These are phyloP conservation scores for Penicillium macrosclerotiorum DNA, from an alignment of 495 filamentous ascomycete species.

Conservation along the genomic window DNA sequence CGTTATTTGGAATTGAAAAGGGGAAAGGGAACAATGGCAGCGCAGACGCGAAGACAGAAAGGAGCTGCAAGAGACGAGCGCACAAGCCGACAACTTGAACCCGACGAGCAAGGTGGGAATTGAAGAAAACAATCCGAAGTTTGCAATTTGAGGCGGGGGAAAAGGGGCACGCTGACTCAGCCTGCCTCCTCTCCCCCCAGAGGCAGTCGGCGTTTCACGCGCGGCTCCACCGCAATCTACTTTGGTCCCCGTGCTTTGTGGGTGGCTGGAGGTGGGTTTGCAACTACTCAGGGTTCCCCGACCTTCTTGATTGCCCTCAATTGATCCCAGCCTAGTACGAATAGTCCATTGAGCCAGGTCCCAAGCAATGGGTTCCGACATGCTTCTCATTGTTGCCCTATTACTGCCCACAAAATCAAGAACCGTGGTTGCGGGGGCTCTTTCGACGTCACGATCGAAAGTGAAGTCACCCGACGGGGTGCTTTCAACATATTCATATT, in stretches of 20 bases:
- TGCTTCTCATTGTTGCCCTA: too few relatives aligned
- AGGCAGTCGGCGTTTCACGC: conserved; percentile 8
- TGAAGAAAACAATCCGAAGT: conserved; percentile 13
- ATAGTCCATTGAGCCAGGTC: not conserved
- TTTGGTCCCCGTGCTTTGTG: not conserved
- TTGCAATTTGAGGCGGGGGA: conserved; percentile 29
- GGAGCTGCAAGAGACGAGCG: not conserved
- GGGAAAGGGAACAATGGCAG: not conserved
- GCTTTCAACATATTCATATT: too few relatives aligned
- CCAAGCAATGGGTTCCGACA: too few relatives aligned
- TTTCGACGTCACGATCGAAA: conserved; percentile 12
- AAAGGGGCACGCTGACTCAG: conserved; percentile 38
- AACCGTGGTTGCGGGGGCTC: conserved; percentile 8
- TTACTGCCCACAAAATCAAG: too few relatives aligned
- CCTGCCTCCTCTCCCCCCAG: conserved; percentile 14
- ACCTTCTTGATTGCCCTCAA: too few relatives aligned
- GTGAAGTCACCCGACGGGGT: conserved; percentile 4
- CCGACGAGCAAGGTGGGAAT: conserved; percentile 2
- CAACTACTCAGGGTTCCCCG: too few relatives aligned
- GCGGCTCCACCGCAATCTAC: conserved; percentile 7
- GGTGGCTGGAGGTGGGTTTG: too few relatives aligned
- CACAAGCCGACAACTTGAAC: not conserved
- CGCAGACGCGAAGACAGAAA: not conserved
- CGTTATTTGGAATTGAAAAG: conserved; percentile 18
- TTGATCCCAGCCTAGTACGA: too few relatives aligned